Base-by-base conservation (phyloP, 2,329 filamentous ascomycete genomes). In the Verticillium nubilum region DNA sequence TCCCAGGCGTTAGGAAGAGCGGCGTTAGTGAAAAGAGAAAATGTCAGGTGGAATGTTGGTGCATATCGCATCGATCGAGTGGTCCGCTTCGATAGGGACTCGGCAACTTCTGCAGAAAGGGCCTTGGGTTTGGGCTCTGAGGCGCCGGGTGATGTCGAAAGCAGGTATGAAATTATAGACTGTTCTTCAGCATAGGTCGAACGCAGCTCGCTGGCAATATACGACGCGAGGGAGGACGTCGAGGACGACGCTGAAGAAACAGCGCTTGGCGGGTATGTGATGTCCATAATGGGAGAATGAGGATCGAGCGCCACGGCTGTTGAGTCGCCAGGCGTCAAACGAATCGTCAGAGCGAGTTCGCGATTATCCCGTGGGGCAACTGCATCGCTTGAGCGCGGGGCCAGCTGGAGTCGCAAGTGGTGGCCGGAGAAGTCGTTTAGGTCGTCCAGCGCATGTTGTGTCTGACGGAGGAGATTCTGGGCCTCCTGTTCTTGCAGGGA, bases 11-110 rank as follows among this genome's bases (percentile, higher is more conserved):
- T 96, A 2, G 95, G 95, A 0, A 80, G 73, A 1, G 89, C 83
- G 1, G 87, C 87, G 13, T 90, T 89, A 0, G 92, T 95, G 71
- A 99, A 98, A 3, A 99, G 81, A 0, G 95, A 99, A 70, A 99
- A 97, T 0, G 93, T 97, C 28, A 99, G 79, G 70, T 99, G 95
- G 71, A 98, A 99, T 0, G 91, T 96, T 15, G 93, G 87, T 4
- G 95, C 89, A 71, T 97, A 96, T 71, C 94, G 96, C 69, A 98
- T 84, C 0, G 92, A 92, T 56, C 92, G 84, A 2, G 90, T 95
- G 35, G 90, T 90, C 62, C 92, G 89, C 82, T 80, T 89, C 67
- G 76, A 83, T 66, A 86, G 78, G 1, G 81, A 78, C 47, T 85
- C 84, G 26, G 81, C 77, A 0, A 80, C 76, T 31, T 85, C 79